Base-by-base conservation (phyloP, 257 asterid species). In the Solanum lycopersicoides region DNA sequence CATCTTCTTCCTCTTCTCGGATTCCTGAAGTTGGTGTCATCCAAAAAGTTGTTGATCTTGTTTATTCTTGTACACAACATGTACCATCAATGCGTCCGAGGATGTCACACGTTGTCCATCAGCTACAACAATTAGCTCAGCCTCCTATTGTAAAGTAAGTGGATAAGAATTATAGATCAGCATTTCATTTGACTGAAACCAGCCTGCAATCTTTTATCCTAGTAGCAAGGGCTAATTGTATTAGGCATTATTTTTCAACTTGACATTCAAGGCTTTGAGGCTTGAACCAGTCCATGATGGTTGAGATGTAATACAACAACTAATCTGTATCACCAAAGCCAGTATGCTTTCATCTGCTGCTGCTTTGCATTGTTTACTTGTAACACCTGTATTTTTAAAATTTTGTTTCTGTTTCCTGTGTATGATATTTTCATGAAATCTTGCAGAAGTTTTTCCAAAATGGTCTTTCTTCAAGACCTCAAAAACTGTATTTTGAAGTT, bases 51-150 rank as follows among this genome's bases (percentile, higher is more conserved):
- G 99, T 97, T 30, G 99, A 97, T 90, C 98, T 97, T 37, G 99
- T 97, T 4, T 97, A 97, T 90, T 94, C 98, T 32, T 97, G 99
- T 95, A 97, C 98, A 12, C 99, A 97, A 88, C 98, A 97, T 68
- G 98, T 97, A 6, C 99, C 99, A 2, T 97, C 99, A 2, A 95
- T 95, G 99, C 97, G 99, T 9, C 99, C 99, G 35, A 88, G 99
- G 87, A 97, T 97, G 99, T 97, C 99, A 1, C 98, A 97, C 30
- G 97, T 97, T 32, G 98, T 97, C 86, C 99, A 97, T 92, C 99
- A 97, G 95, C 89, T 97, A 87, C 98, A 94, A 89, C 99, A 94
- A 92, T 90, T 96, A 86, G 93, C 94, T 39, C 98, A 92, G 88
- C 92, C 93, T 35, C 89, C 98, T 47, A 18, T 92, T 82, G 73